These are phyloP conservation scores for Amorphotheca resinae DNA, from an alignment of 495 filamentous ascomycete genomes.

Conservation along the genomic window DNA sequence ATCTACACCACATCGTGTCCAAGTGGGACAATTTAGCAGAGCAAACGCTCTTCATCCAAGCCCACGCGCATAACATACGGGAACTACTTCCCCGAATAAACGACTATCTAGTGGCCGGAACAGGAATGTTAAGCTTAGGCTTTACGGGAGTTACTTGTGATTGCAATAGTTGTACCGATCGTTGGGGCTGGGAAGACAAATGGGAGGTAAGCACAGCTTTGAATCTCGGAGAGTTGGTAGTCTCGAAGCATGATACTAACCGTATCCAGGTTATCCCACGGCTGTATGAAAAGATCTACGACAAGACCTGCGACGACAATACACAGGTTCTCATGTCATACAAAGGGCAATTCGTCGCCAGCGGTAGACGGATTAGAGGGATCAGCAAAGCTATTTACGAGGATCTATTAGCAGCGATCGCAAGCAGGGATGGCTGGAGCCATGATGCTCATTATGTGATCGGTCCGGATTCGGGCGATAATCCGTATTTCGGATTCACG, in stretches of 20 bases:
- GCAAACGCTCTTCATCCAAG: no score
- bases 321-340: conserved; percentile 25
- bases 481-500: conserved; percentile 30
- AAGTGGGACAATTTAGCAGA: no score
- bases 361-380: conserved; percentile 27
- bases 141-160: no score
- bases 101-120: no score
- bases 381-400: conserved; percentile 23
- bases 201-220: no score
- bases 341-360: conserved; percentile 34
- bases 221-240: no score
- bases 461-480: conserved; percentile 23
- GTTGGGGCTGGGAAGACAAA: conserved; percentile 25
- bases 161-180: conserved; percentile 26
- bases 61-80: no score
- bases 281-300: conserved; percentile 21
- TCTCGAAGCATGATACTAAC: no score
- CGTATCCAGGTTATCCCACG: conserved; percentile 20
- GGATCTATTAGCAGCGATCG: conserved; percentile 15
- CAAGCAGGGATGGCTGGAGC: conserved; percentile 4
- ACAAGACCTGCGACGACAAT: conserved; percentile 12
- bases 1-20: conserved; percentile 31
- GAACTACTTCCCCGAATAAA: no score
- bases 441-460: conserved; percentile 22
- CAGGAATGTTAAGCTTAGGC: no score